Percentiles rank a stretch among this genome's conserved stretches.
Evolutionary conservation across 2,329 filamentous ascomycete genomes (phyloP).

Genomic region (Monosporascus sp.): DNA sequence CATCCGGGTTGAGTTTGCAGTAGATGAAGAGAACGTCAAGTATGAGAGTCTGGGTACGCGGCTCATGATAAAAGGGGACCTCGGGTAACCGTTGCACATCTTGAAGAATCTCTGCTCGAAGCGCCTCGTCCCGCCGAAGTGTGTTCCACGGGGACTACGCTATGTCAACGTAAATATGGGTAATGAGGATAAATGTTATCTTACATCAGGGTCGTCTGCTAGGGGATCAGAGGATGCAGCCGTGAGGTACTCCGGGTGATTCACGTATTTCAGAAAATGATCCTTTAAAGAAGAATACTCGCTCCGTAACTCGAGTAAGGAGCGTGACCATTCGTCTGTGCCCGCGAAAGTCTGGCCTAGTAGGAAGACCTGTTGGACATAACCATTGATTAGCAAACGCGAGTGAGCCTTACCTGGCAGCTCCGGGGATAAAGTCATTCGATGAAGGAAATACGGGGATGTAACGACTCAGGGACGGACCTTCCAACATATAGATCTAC

Average conservation of each 20-base stretch:
- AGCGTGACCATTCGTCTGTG: conserved; percentile 60
- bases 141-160: conserved; percentile 82
- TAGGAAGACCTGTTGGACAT: conserved; percentile 62
- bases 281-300: conserved; percentile 68
- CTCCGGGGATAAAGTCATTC: neutral
- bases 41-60: conserved; percentile 71
- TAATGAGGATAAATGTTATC: conserved; percentile 11
- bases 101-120: conserved; percentile 85
- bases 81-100: conserved; percentile 93
- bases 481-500: conserved; percentile 92
- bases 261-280: conserved; percentile 75
- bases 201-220: conserved; percentile 66
- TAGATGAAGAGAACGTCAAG: conserved; percentile 90
- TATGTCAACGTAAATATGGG: conserved; percentile 8
- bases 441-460: neutral
- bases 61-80: conserved; percentile 81
- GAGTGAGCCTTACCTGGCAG: too few relatives aligned
- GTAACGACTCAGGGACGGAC: conserved; percentile 32
- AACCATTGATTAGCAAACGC: conserved; percentile 1
- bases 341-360: conserved; percentile 62
- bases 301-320: conserved; percentile 61
- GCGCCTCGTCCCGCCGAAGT: conserved; percentile 75
- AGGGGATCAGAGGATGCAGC: conserved; percentile 73
- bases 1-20: conserved; percentile 82
- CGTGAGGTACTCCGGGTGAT: conserved; percentile 73